Evolutionary conservation across 1,139 yeast genomes (phyloP).

Genomic region (Debaryomycetaceae sp.): DNA sequence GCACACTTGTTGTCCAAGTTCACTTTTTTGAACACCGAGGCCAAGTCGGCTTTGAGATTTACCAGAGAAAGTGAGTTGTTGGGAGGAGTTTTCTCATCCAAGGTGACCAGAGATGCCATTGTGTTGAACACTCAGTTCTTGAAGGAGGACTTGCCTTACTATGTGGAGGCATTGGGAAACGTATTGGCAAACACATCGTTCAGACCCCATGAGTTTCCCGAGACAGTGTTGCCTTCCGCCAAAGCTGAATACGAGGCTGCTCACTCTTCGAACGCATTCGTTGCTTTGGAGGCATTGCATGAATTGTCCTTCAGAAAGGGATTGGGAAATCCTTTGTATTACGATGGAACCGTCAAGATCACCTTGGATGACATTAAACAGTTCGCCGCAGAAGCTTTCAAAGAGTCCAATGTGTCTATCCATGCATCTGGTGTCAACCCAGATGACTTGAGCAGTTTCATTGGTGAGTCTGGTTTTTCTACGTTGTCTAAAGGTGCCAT

Average conservation of each 20-base stretch:
- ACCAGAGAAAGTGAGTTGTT: conserved; percentile 93
- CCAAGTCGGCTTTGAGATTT: conserved; percentile 86
- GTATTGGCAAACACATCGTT: conserved; percentile 69
- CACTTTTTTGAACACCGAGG: conserved; percentile 77
- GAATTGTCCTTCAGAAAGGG: conserved; percentile 83
- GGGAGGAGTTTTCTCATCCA: conserved; percentile 75
- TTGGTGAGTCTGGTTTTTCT: conserved; percentile 63
- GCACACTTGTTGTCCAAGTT: conserved; percentile 84
- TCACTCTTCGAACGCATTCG: conserved; percentile 47
- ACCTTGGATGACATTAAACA: conserved; percentile 64
- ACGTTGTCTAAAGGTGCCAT: conserved; percentile 60
- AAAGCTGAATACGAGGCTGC: conserved; percentile 52
- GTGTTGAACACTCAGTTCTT: conserved; percentile 78
- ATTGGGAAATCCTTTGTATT: conserved; percentile 79
- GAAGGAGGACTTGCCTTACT: conserved; percentile 87
- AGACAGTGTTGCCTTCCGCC: conserved; percentile 80
- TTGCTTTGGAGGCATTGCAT: conserved; percentile 78
- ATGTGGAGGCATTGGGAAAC: conserved; percentile 81
- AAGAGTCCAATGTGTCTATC: conserved; percentile 67
- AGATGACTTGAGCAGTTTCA: conserved; percentile 65
- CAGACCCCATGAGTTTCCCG: conserved; percentile 79
- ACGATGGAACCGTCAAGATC: conserved; percentile 59
- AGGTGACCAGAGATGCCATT: conserved; percentile 80
- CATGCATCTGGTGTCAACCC: conserved; percentile 72
- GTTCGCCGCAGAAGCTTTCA: conserved; percentile 68